phyloP scores from a whole-genome alignment of 1,284 basidiomycete species.

The Vanrija humicola region DNA sequence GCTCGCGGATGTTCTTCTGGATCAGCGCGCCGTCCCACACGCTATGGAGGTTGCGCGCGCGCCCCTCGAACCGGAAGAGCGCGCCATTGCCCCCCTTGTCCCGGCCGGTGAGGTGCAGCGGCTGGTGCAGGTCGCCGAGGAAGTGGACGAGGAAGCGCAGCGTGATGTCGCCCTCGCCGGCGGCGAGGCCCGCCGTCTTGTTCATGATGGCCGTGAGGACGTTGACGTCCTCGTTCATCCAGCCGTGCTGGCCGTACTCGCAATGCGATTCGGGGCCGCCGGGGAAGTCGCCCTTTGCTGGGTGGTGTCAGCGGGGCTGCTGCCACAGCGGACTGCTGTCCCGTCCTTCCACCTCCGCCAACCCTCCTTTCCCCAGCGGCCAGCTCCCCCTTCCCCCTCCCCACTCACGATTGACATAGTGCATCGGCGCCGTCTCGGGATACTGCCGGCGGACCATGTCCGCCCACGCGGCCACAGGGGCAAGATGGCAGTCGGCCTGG shows the following conservation, averaged over 20 bases:
- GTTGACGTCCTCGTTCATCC: constrained; percentile 65
- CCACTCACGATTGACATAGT: constrained; percentile 50
- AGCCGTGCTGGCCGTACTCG: constrained; percentile 70
- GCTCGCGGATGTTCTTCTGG: constrained; percentile 69
- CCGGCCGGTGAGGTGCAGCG: constrained; percentile 79
- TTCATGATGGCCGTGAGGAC: constrained; percentile 72
- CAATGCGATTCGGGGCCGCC: constrained; percentile 58
- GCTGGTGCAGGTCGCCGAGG: constrained; percentile 85
- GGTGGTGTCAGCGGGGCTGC: not conserved
- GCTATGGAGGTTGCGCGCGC: constrained; percentile 65
- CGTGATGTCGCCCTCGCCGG: constrained; percentile 54
- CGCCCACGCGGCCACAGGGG: constrained; percentile 81
- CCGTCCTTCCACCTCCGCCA: not conserved
- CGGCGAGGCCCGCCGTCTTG: constrained; percentile 54
- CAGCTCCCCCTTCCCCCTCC: no score
- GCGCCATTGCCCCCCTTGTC: constrained; percentile 76
- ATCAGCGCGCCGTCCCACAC: constrained; percentile 81
- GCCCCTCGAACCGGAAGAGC: constrained; percentile 65
- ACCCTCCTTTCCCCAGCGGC: no score
- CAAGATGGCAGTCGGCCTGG: constrained; percentile 64
- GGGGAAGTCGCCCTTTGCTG: constrained; percentile 62
- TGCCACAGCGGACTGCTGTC: no score
- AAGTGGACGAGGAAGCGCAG: constrained; percentile 88
- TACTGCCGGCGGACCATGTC: constrained; percentile 59
- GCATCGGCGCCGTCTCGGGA: constrained; percentile 50